Evolutionary conservation across 2,329 filamentous ascomycete genomes (phyloP).

Genomic region (Paracoccidioides brasiliensis): DNA sequence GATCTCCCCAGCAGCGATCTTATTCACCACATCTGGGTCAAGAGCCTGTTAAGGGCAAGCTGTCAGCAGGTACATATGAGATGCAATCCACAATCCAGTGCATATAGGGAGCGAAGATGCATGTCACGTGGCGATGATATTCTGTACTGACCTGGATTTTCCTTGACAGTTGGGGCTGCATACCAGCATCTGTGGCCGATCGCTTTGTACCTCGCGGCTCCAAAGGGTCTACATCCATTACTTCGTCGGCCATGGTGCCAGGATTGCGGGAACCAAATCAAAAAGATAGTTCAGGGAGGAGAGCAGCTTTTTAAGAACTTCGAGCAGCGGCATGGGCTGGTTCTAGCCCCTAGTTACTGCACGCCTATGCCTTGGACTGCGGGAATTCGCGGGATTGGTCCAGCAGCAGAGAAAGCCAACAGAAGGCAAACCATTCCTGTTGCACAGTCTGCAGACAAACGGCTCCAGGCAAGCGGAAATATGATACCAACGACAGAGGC

Average conservation of each 20-base stretch:
- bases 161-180: conserved; percentile 31
- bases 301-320: no score
- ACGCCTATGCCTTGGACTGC: no score
- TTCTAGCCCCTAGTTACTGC: no score
- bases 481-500: no score
- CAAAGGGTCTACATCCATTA: conserved; percentile 32
- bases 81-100: background rate
- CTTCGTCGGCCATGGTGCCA: conserved; percentile 15
- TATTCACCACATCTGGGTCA: conserved; percentile 89
- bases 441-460: no score
- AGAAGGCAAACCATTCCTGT: no score
- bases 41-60: conserved; percentile 47
- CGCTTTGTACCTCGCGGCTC: conserved; percentile 36
- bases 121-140: conserved; percentile 13
- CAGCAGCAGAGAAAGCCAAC: no score
- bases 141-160: conserved; percentile 34
- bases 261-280: background rate
- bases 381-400: no score
- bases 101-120: no score
- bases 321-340: no score
- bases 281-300: background rate
- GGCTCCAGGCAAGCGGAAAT: no score
- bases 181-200: conserved; percentile 33
- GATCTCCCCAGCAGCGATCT: conserved; percentile 95
- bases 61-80: background rate